A percentile compares a stretch with the other conserved stretches of the same genome.
phyloP scores from a whole-genome alignment of 2,329 filamentous ascomycete genomes.

The Ophiostoma tasmaniense region DNA sequence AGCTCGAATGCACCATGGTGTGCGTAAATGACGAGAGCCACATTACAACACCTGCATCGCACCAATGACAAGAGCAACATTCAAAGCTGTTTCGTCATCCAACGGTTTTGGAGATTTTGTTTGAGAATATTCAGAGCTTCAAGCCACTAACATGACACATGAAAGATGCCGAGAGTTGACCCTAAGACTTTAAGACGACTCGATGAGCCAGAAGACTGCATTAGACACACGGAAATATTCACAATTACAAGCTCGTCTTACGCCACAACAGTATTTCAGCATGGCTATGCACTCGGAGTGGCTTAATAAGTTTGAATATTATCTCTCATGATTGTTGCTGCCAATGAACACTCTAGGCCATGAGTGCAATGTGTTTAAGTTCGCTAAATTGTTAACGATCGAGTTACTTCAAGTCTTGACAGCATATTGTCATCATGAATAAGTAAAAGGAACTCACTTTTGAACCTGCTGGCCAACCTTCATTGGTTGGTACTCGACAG shows the following conservation, averaged over 20 bases:
- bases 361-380: slow-evolving; percentile 45
- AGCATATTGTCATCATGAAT: background rate
- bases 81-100: background rate
- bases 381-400: slow-evolving; percentile 28
- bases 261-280: background rate
- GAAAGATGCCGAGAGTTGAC: background rate
- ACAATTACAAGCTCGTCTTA: no score
- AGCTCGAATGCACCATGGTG: background rate
- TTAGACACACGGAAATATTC: no score
- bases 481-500: slow-evolving; percentile 40
- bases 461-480: slow-evolving; percentile 54
- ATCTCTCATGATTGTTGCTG: background rate
- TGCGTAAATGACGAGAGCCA: background rate
- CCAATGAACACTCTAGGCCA: slow-evolving; percentile 31
- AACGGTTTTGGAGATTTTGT: background rate
- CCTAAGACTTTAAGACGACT: no score
- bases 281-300: background rate
- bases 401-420: background rate
- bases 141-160: background rate
- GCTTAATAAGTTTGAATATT: background rate
- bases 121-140: background rate
- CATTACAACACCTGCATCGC: background rate
- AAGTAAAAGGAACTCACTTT: slow-evolving; percentile 35
- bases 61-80: background rate
- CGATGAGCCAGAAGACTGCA: no score